Evolutionary conservation across 2,329 filamentous ascomycete genomes (phyloP).

Genomic region (Cladophialophora exuberans): DNA sequence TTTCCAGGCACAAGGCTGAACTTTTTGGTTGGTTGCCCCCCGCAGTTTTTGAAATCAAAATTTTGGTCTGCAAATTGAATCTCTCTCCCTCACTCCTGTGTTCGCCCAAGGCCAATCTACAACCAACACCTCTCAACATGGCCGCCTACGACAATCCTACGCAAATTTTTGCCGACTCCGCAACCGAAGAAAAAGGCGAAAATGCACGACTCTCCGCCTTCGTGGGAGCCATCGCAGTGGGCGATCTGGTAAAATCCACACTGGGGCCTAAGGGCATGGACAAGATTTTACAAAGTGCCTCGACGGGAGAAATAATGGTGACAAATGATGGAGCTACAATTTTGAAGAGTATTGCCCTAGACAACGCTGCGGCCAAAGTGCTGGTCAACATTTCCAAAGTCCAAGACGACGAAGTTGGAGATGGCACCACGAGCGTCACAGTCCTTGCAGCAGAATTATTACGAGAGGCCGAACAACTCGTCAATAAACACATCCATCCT

Average conservation of each 20-base stretch:
- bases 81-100: not conserved
- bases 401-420: constrained; percentile 97
- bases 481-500: constrained; percentile 97
- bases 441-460: constrained; percentile 93
- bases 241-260: constrained; percentile 96
- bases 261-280: constrained; percentile 98
- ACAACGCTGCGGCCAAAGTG: constrained; percentile 97
- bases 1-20: constrained; percentile 8
- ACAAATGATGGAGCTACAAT: constrained; percentile 99
- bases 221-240: constrained; percentile 96
- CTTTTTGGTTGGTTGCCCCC: no score
- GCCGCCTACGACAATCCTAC: constrained; percentile 67
- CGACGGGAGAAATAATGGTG: constrained; percentile 95
- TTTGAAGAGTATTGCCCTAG: constrained; percentile 95
- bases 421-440: constrained; percentile 96
- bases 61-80: not conserved
- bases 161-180: constrained; percentile 97
- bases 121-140: not conserved
- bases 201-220: constrained; percentile 99
- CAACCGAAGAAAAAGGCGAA: constrained; percentile 96
- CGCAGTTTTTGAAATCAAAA: constrained; percentile 11
- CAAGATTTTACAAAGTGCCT: constrained; percentile 95
- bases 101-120: not conserved
- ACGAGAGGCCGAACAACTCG: constrained; percentile 93
- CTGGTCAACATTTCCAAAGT: constrained; percentile 99